Conservation (phyloP, 2,329 filamentous ascomycete species). For the Ophiocordyceps camponoti-rufipedis region DNA sequence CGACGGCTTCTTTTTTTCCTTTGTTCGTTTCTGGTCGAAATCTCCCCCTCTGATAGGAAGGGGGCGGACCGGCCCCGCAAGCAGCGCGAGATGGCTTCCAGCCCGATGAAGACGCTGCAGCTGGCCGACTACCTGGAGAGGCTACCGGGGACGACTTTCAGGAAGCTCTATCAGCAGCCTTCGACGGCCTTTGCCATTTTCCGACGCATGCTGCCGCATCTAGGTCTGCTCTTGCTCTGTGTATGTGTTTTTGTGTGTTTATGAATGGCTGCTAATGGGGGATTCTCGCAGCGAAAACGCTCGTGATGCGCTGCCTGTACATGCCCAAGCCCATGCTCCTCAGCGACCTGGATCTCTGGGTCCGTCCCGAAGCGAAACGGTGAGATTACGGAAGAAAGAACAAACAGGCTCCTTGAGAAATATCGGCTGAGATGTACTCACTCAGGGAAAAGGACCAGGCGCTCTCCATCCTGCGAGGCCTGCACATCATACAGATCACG, state of each 20-base stretch:
- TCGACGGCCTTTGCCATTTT: constrained; percentile 92
- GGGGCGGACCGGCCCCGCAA: neutral
- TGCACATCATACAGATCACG: constrained; percentile 69
- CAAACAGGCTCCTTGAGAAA: neutral
- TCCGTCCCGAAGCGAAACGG: constrained; percentile 43
- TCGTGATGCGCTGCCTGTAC: constrained; percentile 92
- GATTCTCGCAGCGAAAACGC: constrained; percentile 53
- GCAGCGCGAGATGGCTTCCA: neutral
- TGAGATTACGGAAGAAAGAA: constrained; percentile 3
- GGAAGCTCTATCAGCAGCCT: constrained; percentile 85
- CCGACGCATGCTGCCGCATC: constrained; percentile 83
- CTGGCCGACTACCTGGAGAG: constrained; percentile 85
- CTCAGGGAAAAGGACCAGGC: constrained; percentile 65
- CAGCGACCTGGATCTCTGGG: constrained; percentile 72
- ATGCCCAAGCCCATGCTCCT: constrained; percentile 64
- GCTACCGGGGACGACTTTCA: constrained; percentile 76
- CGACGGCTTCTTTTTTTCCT: neutral
- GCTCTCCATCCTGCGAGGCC: constrained; percentile 58
- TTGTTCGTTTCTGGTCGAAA: neutral
- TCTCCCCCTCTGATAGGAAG: neutral
- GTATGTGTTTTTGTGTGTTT: neutral
- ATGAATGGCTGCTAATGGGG: neutral
- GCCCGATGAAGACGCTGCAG: constrained; percentile 21
- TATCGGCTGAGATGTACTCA: neutral
- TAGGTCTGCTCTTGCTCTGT: constrained; percentile 39